Percentiles rank a stretch among this genome's conserved stretches.
phyloP scores from a whole-genome alignment of 2,329 filamentous ascomycete genomes.

The Cadophora luteo-olivacea region DNA sequence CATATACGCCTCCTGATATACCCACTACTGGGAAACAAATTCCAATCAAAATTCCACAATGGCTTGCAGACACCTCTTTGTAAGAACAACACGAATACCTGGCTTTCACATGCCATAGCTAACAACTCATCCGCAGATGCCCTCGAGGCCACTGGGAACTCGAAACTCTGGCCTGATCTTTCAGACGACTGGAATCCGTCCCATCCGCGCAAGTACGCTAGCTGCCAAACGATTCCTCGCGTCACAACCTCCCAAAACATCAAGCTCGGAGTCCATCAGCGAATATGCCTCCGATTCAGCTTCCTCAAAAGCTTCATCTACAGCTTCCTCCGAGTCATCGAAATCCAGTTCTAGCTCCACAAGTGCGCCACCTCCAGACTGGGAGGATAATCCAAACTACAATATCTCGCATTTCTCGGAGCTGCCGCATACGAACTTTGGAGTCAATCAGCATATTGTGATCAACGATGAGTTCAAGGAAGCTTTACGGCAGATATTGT shows the following conservation, averaged over 20 bases:
- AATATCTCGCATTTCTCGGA: slow-evolving; percentile 77
- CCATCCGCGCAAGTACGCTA: slow-evolving; percentile 8
- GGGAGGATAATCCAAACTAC: slow-evolving; percentile 78
- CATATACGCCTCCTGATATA: slow-evolving; percentile 22
- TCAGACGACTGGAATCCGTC: slow-evolving; percentile 9
- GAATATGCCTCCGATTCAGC: slow-evolving; percentile 31
- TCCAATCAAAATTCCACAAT: slow-evolving; percentile 33
- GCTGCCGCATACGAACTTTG: slow-evolving; percentile 81
- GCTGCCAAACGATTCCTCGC: slow-evolving; percentile 25
- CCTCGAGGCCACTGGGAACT: slow-evolving; percentile 22
- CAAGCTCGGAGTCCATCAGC: slow-evolving; percentile 22
- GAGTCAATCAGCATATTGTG: slow-evolving; percentile 94
- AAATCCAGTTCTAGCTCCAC: slow-evolving; percentile 26
- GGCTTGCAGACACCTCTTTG: slow-evolving; percentile 37
- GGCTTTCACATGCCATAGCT: slow-evolving; percentile 29
- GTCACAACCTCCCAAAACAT: slow-evolving; percentile 31
- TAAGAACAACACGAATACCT: slow-evolving; percentile 30
- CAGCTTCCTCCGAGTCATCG: slow-evolving; percentile 22
- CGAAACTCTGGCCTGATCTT: not conserved
- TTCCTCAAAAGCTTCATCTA: slow-evolving; percentile 25
- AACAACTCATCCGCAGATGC: slow-evolving; percentile 28
- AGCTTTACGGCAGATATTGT: slow-evolving; percentile 82
- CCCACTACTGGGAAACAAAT: slow-evolving; percentile 7
- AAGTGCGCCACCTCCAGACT: slow-evolving; percentile 48
- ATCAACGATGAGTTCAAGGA: slow-evolving; percentile 97